Conservation (phyloP, 1,284 basidiomycete genomes). For the Amylostereum areolatum region DNA sequence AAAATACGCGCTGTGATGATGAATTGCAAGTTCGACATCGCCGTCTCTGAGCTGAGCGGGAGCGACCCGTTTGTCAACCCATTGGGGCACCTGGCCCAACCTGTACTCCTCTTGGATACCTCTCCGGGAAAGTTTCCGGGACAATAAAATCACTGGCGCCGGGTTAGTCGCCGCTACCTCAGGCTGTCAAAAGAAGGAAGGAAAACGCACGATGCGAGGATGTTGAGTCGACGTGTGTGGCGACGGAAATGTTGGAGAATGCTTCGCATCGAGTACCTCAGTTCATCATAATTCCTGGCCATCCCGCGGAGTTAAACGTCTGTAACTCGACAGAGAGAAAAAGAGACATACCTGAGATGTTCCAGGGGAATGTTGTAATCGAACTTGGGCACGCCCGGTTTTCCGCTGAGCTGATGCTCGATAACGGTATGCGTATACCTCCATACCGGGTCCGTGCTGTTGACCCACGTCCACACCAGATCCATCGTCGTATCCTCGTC, state of each 20-base stretch:
- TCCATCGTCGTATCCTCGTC: slow-evolving; percentile 12
- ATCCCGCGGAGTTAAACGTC: not conserved
- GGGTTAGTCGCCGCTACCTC: not conserved
- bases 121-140: slow-evolving; percentile 9
- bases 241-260: slow-evolving; percentile 20
- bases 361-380: slow-evolving; percentile 13
- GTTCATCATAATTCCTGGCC: slow-evolving; percentile 23
- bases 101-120: slow-evolving; percentile 11
- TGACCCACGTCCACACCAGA: slow-evolving; percentile 25
- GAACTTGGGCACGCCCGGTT: slow-evolving; percentile 7
- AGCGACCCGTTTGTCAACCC: slow-evolving; percentile 12
- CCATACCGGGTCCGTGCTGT: slow-evolving; percentile 21
- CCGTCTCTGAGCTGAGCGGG: slow-evolving; percentile 16
- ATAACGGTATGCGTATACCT: slow-evolving; percentile 8
- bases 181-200: not conserved
- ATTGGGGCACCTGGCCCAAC: slow-evolving; percentile 20
- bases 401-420: slow-evolving; percentile 7
- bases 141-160: slow-evolving; percentile 15
- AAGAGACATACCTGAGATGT: not conserved
- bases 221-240: slow-evolving; percentile 16
- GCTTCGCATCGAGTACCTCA: slow-evolving; percentile 23
- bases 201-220: slow-evolving; percentile 16
- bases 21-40: slow-evolving; percentile 16
- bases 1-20: slow-evolving; percentile 22
- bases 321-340: not conserved